Base-by-base conservation (phyloP, 768 basidiomycete species). In the Lactifluus volemus region DNA sequence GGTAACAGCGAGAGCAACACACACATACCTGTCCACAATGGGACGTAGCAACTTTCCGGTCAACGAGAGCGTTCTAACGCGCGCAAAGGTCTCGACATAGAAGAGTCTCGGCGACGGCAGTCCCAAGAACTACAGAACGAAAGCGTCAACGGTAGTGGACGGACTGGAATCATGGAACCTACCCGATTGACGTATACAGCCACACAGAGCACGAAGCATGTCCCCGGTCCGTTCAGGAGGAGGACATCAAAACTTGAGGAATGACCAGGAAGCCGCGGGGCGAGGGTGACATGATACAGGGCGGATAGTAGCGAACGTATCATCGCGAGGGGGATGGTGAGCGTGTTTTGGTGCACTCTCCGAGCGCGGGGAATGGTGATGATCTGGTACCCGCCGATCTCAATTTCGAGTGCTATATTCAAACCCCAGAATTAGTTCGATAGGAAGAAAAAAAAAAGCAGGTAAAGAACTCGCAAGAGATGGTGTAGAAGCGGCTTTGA, bases 11-110 rank as follows among this genome's bases (percentile, higher is more conserved):
- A 7, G 53, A 50, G 10, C 38, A 38, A 38, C 12, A 25, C 53
- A 21, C 19, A 58, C 53, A 64, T 66, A 84, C 90, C 84, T 79
- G 70, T 98, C 93, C 5, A 89, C 93, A 34, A 96, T 75, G n/a
- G 81, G 82, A 50, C 83, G 80, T 30, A 98, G 77, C 39, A 98
- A 75, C 67, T 81, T 91, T 29, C 88, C 96, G 29, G 92, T 93
- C 21, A 95, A 77, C 14, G 92, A 96, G 29, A 98, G 78, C 1
- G 80, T 78, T 19, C 74, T 77, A 2, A 95, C 92, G 5, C 96
- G 86, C 8, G 96, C 94, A 71, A 96, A 97, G 0, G 92, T 93
- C 72, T 98, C 97, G 44, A 98, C 78, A 70, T 97, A 99, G 54
- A 99, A 81, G 32, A 92, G 71, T 44, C 74, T 77, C 6, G 96